A percentile compares a stretch with the other conserved stretches of the same genome.
These are phyloP conservation scores for Penicillium nordicum DNA, from an alignment of 2,329 filamentous ascomycete species.

Conservation along the genomic window DNA sequence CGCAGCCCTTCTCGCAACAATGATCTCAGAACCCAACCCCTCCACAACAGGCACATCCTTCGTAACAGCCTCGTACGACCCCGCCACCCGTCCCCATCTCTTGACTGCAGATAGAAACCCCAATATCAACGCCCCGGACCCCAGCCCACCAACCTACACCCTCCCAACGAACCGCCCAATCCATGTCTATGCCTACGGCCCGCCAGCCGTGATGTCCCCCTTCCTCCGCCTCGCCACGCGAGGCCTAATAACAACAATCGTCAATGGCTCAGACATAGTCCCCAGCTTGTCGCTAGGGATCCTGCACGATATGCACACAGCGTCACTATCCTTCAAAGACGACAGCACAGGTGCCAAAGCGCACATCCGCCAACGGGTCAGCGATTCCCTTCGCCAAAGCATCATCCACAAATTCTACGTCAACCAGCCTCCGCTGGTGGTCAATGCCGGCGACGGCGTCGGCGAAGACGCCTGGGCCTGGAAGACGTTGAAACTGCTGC, in stretches of 20 bases:
- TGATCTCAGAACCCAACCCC: conserved; percentile 61
- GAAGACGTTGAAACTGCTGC: conserved; percentile 62
- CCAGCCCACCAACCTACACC: conserved; percentile 36
- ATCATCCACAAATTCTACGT: conserved; percentile 62
- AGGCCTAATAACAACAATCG: conserved; percentile 69
- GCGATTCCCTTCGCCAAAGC: conserved; percentile 61
- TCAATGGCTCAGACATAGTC: conserved; percentile 71
- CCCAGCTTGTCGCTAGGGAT: conserved; percentile 70
- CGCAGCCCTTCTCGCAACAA: conserved; percentile 65
- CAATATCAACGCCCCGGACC: conserved; percentile 12
- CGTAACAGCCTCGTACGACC: conserved; percentile 53
- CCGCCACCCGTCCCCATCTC: conserved; percentile 39
- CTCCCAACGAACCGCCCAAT: conserved; percentile 67
- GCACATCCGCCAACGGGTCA: conserved; percentile 64
- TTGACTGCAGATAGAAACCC: conserved; percentile 28
- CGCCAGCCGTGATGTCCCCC: conserved; percentile 68
- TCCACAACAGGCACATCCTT: conserved; percentile 56
- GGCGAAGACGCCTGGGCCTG: conserved; percentile 68
- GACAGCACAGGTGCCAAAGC: conserved; percentile 65
- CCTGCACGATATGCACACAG: conserved; percentile 70
- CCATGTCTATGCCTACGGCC: conserved; percentile 76
- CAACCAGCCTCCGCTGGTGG: conserved; percentile 42
- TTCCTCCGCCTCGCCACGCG: conserved; percentile 67
- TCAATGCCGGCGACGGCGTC: conserved; percentile 48
- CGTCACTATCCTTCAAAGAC: conserved; percentile 68